phyloP scores from a whole-genome alignment of 176 grass and related monocot genomes.

The Thinopyrum elongatum region DNA sequence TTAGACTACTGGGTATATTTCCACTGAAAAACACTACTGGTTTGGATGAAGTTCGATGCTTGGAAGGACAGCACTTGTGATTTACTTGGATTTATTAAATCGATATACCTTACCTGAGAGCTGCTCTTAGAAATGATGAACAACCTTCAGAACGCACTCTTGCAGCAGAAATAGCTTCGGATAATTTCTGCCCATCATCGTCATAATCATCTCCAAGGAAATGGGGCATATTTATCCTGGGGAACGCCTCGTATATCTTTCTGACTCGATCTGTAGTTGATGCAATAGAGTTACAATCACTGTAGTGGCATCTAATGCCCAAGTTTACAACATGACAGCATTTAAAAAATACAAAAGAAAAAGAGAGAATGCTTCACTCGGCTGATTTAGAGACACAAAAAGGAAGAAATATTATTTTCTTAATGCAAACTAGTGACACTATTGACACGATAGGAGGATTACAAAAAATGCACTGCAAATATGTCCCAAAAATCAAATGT shows the following conservation, averaged over 20 bases:
- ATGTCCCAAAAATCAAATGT: constrained; percentile 12
- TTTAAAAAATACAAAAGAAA: not conserved
- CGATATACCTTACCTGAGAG: constrained; percentile 61
- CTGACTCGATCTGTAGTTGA: constrained; percentile 67
- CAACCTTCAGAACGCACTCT: constrained; percentile 84
- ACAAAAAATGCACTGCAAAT: not conserved
- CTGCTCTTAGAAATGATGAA: constrained; percentile 86
- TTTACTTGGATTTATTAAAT: constrained; percentile 27
- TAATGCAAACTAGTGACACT: not conserved
- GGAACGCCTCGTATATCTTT: constrained; percentile 86
- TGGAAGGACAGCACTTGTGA: not conserved
- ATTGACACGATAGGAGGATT: not conserved
- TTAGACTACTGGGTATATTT: not conserved
- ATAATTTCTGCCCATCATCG: constrained; percentile 78
- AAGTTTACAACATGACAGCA: not conserved
- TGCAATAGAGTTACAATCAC: constrained; percentile 49
- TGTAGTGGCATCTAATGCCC: constrained; percentile 20
- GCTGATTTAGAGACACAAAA: constrained; percentile 13
- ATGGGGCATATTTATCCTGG: constrained; percentile 75
- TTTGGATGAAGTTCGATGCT: constrained; percentile 22
- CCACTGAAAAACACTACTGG: not conserved
- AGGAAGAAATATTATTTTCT: constrained; percentile 5
- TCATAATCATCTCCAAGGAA: constrained; percentile 74
- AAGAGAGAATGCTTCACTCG: constrained; percentile 14
- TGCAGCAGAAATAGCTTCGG: constrained; percentile 85